These are phyloP conservation scores for Marasmius fiardii DNA, from an alignment of 1,284 basidiomycete genomes.

Conservation along the genomic window DNA sequence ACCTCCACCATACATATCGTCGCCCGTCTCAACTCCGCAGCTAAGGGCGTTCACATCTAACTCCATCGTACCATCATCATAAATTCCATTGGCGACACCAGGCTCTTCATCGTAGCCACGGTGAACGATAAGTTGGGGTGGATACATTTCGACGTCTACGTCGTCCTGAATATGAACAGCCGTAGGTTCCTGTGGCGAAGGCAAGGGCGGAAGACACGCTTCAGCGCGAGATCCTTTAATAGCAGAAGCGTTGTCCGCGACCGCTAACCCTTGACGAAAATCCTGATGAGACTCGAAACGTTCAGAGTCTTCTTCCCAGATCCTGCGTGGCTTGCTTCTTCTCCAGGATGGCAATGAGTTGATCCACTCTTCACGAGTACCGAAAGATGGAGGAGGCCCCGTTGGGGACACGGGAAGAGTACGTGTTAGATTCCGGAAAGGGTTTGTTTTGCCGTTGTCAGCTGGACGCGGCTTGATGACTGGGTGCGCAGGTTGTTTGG, in stretches of 20 bases:
- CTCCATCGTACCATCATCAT: conserved; percentile 12
- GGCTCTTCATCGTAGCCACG: conserved; percentile 13
- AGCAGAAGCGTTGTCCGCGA: conserved; percentile 63
- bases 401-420: conserved; percentile 55
- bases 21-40: conserved; percentile 19
- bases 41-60: conserved; percentile 12
- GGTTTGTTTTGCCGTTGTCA: conserved; percentile 38
- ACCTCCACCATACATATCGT: conserved; percentile 39
- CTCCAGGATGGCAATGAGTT: conserved; percentile 66
- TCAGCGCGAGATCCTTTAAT: conserved; percentile 82
- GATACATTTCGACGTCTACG: conserved; percentile 42
- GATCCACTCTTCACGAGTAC: conserved; percentile 69
- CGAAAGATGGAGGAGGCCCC: conserved; percentile 59
- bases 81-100: not conserved
- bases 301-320: conserved; percentile 52
- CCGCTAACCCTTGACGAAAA: conserved; percentile 74
- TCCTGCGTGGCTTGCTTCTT: conserved; percentile 58
- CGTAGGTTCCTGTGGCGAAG: conserved; percentile 26
- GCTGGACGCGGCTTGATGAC: conserved; percentile 54
- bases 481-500: conserved; percentile 55
- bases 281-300: conserved; percentile 34
- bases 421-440: conserved; percentile 49
- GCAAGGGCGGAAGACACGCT: conserved; percentile 77
- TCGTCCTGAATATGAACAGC: conserved; percentile 27
- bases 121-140: conserved; percentile 30